phyloP scores from a whole-genome alignment of 106 monocot genomes.

The Dioscorea dumetorum region DNA sequence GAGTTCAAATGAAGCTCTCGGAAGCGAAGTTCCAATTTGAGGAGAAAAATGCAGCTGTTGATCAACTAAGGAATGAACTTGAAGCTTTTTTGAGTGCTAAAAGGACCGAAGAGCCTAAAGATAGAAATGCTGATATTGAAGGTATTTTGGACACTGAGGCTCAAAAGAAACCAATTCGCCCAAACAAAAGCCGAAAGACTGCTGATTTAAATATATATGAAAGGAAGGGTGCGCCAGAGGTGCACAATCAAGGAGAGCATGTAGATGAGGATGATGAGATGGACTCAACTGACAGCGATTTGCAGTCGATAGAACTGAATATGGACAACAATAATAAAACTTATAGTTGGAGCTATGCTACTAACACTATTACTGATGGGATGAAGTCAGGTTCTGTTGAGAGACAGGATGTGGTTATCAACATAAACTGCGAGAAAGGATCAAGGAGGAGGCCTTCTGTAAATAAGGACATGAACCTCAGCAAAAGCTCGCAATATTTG shows the following conservation, averaged over 20 bases:
- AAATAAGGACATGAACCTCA: neutral
- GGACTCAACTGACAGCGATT: constrained; percentile 47
- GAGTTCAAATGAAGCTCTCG: constrained; percentile 75
- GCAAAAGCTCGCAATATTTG: too few species aligned
- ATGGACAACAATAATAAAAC: constrained; percentile 39
- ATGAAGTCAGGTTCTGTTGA: neutral
- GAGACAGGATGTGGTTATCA: neutral
- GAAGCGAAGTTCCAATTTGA: constrained; percentile 70
- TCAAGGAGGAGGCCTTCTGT: neutral
- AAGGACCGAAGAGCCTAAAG: constrained; percentile 10
- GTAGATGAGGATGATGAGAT: constrained; percentile 17
- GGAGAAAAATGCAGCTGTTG: constrained; percentile 72
- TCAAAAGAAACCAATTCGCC: neutral
- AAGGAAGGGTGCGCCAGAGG: neutral
- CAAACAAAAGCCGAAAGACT: neutral
- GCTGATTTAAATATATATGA: too few species aligned
- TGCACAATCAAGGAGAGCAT: constrained; percentile 7
- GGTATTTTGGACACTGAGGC: neutral
- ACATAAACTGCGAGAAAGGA: neutral
- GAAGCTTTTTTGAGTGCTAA: constrained; percentile 41
- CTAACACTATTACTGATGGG: neutral
- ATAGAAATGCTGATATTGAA: neutral
- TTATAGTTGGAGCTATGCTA: constrained; percentile 41
- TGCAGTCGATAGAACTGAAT: constrained; percentile 78
- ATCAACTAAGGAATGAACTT: constrained; percentile 65